These are phyloP conservation scores for Huntiella moniliformis DNA, from an alignment of 2,329 filamentous ascomycete genomes.

Conservation along the genomic window DNA sequence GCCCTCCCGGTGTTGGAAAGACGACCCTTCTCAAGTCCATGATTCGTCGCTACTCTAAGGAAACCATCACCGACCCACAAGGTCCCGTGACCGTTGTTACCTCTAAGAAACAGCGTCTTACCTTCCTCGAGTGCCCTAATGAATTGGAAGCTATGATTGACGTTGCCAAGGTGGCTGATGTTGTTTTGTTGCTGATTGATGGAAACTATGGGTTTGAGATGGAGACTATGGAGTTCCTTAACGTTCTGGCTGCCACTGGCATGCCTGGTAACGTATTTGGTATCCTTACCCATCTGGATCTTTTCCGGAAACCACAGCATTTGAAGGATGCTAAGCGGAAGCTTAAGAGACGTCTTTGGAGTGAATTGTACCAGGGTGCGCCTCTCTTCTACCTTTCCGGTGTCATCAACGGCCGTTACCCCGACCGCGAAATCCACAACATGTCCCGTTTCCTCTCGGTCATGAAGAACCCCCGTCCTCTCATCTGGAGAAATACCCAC, in stretches of 20 bases:
- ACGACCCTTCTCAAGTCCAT: constrained; percentile 90
- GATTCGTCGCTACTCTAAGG: constrained; percentile 86
- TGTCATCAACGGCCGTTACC: constrained; percentile 90
- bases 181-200: constrained; percentile 94
- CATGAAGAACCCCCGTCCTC: constrained; percentile 96
- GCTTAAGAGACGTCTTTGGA: constrained; percentile 91
- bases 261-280: constrained; percentile 99
- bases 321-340: constrained; percentile 90
- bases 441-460: constrained; percentile 86
- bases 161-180: constrained; percentile 90
- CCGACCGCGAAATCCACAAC: constrained; percentile 91
- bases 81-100: constrained; percentile 93
- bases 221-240: constrained; percentile 99
- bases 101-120: constrained; percentile 84
- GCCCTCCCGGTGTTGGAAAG: constrained; percentile 87
- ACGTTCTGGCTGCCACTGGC: constrained; percentile 77
- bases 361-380: constrained; percentile 86
- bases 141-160: constrained; percentile 94
- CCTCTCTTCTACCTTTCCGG: constrained; percentile 95
- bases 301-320: constrained; percentile 85
- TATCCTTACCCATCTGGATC: constrained; percentile 84
- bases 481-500: constrained; percentile 92
- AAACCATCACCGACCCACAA: constrained; percentile 73
- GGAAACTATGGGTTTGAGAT: constrained; percentile 98
- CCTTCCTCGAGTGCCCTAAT: constrained; percentile 94